Evolutionary conservation across 176 grass and related monocot species (phyloP).

Genomic region (Tuctoria greenei): DNA sequence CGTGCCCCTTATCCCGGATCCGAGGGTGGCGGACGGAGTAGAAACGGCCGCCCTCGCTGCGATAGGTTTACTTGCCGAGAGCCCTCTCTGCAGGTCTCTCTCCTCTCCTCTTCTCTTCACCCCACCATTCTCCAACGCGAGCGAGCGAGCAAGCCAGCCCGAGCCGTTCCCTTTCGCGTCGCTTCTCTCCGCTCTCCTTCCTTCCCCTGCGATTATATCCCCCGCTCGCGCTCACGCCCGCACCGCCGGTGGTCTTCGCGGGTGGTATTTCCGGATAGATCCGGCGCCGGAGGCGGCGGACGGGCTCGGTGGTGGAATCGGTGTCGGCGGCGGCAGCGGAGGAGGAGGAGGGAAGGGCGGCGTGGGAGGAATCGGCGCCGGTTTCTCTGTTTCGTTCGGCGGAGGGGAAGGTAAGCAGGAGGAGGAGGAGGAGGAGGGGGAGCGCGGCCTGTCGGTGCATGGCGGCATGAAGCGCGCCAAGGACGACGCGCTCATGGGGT

Average conservation of each 20-base stretch:
- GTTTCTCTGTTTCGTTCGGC: neutral
- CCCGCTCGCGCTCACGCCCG: neutral
- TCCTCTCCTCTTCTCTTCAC: too few relatives aligned
- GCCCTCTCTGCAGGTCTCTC: too few relatives aligned
- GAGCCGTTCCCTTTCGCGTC: slow-evolving; percentile 21
- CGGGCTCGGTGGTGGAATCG: slow-evolving; percentile 27
- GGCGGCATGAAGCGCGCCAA: slow-evolving; percentile 57
- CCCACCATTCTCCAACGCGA: neutral
- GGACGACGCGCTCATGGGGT: slow-evolving; percentile 78
- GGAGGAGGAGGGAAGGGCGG: too few relatives aligned
- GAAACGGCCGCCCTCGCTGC: too few relatives aligned
- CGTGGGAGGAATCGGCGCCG: neutral
- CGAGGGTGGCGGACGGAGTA: neutral
- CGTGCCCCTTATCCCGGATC: neutral
- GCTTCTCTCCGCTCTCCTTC: neutral
- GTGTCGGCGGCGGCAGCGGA: slow-evolving; percentile 16
- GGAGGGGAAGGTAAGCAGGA: too few relatives aligned
- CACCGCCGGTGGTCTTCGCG: neutral
- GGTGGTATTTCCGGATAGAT: slow-evolving; percentile 25
- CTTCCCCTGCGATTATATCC: neutral
- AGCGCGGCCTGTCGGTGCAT: slow-evolving; percentile 27
- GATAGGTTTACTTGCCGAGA: slow-evolving; percentile 22
- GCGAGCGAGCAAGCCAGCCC: neutral
- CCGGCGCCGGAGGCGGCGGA: slow-evolving; percentile 26
- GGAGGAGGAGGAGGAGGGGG: neutral